Conservation (phyloP, 805 yeast species). For the Candida sanyiensis region DNA sequence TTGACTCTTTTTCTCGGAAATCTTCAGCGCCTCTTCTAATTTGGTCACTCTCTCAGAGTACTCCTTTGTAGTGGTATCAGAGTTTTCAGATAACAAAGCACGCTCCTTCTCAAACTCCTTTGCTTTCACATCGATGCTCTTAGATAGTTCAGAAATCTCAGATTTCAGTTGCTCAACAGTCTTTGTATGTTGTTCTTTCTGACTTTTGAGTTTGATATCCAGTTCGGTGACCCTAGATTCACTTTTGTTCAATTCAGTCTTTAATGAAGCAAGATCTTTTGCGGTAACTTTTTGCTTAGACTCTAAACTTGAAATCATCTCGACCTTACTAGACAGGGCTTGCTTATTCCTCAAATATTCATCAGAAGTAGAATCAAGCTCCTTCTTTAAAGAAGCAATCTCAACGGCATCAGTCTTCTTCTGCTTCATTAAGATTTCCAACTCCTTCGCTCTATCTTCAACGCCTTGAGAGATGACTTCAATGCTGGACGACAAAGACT, state of each 20-base stretch:
- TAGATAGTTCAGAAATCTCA: conserved; percentile 28
- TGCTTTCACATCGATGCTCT: conserved; percentile 32
- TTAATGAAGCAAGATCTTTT: conserved; percentile 5
- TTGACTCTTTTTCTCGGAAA: conserved; percentile 10
- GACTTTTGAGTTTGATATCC: conserved; percentile 19
- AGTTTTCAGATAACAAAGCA: conserved; percentile 39
- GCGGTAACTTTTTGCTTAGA: conserved; percentile 1
- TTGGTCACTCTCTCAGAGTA: conserved; percentile 40
- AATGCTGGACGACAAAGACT: conserved; percentile 28
- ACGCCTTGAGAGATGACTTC: conserved; percentile 30
- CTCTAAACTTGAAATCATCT: conserved; percentile 1
- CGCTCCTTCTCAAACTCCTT: conserved; percentile 48
- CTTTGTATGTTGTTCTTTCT: conserved; percentile 17
- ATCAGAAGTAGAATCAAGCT: background rate
- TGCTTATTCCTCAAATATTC: background rate
- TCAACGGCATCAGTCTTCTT: conserved; percentile 12
- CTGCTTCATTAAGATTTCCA: conserved; percentile 15
- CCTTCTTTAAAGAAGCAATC: conserved; percentile 6
- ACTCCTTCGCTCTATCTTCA: conserved; percentile 24
- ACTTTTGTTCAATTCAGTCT: conserved; percentile 10
- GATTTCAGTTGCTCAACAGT: conserved; percentile 24
- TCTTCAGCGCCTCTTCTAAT: conserved; percentile 33
- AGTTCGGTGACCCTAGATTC: conserved; percentile 15
- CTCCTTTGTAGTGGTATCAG: conserved; percentile 44
- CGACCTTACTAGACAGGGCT: background rate